Conservation (phyloP, 345 rosid genomes). For the Populus euphratica region DNA sequence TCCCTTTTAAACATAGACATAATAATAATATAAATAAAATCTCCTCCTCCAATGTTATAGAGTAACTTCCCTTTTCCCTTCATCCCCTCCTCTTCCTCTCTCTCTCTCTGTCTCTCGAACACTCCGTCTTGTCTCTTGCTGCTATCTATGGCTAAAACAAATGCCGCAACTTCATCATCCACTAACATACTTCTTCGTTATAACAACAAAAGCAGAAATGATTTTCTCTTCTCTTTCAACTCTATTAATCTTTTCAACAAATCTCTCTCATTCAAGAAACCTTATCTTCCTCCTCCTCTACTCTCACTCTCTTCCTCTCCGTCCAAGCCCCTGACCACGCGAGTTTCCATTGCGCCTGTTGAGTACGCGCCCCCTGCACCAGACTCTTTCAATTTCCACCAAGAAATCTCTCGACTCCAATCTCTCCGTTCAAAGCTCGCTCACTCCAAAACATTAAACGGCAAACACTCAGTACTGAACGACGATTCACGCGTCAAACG, state of each 20-base stretch:
- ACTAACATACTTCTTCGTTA: slow-evolving; percentile 18
- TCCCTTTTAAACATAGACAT: background rate
- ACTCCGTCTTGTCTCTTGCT: background rate
- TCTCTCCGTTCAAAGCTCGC: slow-evolving; percentile 50
- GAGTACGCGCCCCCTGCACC: slow-evolving; percentile 66
- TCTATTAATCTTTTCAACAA: slow-evolving; percentile 14
- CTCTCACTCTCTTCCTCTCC: slow-evolving; percentile 23
- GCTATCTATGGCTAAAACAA: slow-evolving; percentile 40
- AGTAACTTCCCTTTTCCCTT: background rate
- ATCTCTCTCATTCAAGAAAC: slow-evolving; percentile 20
- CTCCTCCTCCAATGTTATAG: no score
- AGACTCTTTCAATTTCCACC: slow-evolving; percentile 51
- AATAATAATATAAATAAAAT: no score
- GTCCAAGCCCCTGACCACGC: slow-evolving; percentile 21
- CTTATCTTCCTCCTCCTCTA: slow-evolving; percentile 12
- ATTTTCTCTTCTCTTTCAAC: background rate
- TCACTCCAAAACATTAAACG: slow-evolving; percentile 25
- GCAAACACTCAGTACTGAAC: slow-evolving; percentile 42
- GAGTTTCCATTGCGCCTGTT: slow-evolving; percentile 64
- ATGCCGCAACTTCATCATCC: slow-evolving; percentile 17
- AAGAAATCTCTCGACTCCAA: slow-evolving; percentile 64
- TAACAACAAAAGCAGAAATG: slow-evolving; percentile 7
- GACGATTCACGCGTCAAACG: slow-evolving; percentile 50
- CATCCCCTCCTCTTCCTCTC: slow-evolving; percentile 1
- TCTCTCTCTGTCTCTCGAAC: background rate